Conservation (phyloP, 2,329 filamentous ascomycete genomes). For the Trichoderma gracile region DNA sequence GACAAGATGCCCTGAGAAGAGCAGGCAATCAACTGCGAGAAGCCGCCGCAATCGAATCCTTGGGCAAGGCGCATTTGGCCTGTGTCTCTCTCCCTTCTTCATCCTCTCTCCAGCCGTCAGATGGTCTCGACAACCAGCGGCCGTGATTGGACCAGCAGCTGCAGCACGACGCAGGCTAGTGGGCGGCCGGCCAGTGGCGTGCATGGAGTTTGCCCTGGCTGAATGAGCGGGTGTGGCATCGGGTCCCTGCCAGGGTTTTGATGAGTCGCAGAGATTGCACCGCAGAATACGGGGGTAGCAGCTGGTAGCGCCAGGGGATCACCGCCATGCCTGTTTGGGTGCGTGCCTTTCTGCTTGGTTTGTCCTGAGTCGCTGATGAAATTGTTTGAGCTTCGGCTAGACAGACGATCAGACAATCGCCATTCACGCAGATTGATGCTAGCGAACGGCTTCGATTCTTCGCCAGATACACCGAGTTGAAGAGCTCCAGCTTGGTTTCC, state of each 20-base stretch:
- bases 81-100: not conserved
- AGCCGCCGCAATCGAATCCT: slow-evolving; percentile 4
- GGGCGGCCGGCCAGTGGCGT: slow-evolving; percentile 16
- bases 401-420: not conserved
- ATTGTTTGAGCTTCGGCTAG: not conserved
- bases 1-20: not conserved
- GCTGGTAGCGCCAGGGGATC: slow-evolving; percentile 2
- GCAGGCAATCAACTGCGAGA: not conserved
- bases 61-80: slow-evolving; percentile 9
- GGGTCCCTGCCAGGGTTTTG: slow-evolving; percentile 14
- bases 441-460: not conserved
- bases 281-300: slow-evolving; percentile 9
- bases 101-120: slow-evolving; percentile 4
- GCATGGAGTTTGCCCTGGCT: slow-evolving; percentile 20
- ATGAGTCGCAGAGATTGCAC: slow-evolving; percentile 25
- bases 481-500: not conserved
- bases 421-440: not conserved
- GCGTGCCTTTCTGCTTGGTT: not conserved
- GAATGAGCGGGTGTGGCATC: slow-evolving; percentile 15
- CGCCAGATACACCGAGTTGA: not conserved
- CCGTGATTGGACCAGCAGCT: slow-evolving; percentile 17
- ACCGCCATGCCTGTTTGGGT: not conserved
- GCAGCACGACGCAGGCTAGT: slow-evolving; percentile 16
- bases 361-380: not conserved
- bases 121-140: slow-evolving; percentile 8